Percentiles rank a stretch among this genome's conserved stretches.
These are phyloP conservation scores for Dactylellina leptospora DNA, from an alignment of 2,329 filamentous ascomycete genomes.

Conservation along the genomic window DNA sequence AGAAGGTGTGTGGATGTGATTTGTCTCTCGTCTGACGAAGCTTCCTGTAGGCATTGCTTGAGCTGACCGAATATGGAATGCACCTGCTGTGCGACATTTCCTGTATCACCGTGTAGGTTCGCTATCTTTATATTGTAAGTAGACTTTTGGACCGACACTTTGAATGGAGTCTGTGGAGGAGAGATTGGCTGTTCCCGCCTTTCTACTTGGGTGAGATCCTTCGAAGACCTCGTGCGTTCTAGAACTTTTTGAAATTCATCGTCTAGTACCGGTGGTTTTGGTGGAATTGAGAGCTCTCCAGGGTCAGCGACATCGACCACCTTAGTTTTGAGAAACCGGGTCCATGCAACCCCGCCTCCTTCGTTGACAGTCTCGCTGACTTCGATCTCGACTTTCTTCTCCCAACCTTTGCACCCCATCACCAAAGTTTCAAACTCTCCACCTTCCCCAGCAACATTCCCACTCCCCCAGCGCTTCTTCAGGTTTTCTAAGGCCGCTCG, in stretches of 20 bases:
- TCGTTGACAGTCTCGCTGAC: slow-evolving; percentile 66
- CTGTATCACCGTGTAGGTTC: slow-evolving; percentile 17
- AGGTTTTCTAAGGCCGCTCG: slow-evolving; percentile 64
- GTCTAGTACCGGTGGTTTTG: slow-evolving; percentile 74
- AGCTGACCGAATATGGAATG: slow-evolving; percentile 31
- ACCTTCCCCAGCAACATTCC: slow-evolving; percentile 80
- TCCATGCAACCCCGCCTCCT: slow-evolving; percentile 73
- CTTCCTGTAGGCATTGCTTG: slow-evolving; percentile 60
- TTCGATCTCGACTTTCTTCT: slow-evolving; percentile 71
- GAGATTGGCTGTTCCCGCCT: background rate
- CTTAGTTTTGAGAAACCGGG: slow-evolving; percentile 66
- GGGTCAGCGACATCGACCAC: slow-evolving; percentile 55
- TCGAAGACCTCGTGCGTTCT: too few relatives aligned
- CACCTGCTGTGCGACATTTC: slow-evolving; percentile 16
- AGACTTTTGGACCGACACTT: slow-evolving; percentile 19
- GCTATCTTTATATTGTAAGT: slow-evolving; percentile 23
- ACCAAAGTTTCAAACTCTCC: slow-evolving; percentile 96
- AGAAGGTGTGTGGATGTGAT: slow-evolving; percentile 64
- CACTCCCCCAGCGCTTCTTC: slow-evolving; percentile 61
- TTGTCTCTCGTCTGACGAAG: slow-evolving; percentile 6
- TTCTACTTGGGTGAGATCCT: too few relatives aligned
- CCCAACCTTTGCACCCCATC: slow-evolving; percentile 76
- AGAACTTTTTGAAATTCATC: slow-evolving; percentile 64
- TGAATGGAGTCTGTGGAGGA: background rate
- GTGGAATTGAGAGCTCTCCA: slow-evolving; percentile 48